A percentile compares a stretch with the other conserved stretches of the same genome.
These are phyloP conservation scores for Venturia aucupariae DNA, from an alignment of 2,329 filamentous ascomycete genomes.

Conservation along the genomic window DNA sequence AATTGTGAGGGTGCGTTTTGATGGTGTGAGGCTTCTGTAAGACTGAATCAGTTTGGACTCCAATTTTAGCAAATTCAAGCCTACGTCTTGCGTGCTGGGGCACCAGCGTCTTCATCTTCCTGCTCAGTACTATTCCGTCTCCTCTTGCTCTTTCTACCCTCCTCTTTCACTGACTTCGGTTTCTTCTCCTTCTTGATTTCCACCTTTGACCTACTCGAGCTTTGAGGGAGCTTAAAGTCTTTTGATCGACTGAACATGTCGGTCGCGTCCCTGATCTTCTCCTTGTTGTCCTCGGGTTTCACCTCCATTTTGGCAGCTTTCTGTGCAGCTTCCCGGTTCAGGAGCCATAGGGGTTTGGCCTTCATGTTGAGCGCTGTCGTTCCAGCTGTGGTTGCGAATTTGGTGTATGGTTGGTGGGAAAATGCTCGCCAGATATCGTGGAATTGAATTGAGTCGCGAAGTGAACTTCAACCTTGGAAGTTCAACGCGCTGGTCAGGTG, in stretches of 20 bases:
- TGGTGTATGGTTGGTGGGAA: not conserved
- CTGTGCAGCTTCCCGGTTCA: not conserved
- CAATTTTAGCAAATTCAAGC: not conserved
- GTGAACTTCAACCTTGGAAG: not conserved
- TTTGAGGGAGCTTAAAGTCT: slow-evolving; percentile 25
- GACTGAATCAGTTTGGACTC: not conserved
- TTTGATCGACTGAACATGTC: slow-evolving; percentile 36
- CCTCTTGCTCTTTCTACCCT: slow-evolving; percentile 20
- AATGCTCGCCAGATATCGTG: not conserved
- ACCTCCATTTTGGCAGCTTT: not conserved
- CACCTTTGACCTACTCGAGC: slow-evolving; percentile 29
- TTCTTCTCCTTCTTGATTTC: slow-evolving; percentile 23
- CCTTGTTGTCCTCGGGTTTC: slow-evolving; percentile 24
- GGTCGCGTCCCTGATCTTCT: slow-evolving; percentile 21
- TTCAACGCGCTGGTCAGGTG: not conserved
- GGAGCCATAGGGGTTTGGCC: slow-evolving; percentile 17
- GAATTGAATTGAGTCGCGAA: not conserved
- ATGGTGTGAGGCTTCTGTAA: not conserved
- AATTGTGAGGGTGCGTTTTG: not conserved
- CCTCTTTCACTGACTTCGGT: slow-evolving; percentile 20
- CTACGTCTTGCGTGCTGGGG: not conserved
- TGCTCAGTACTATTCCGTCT: slow-evolving; percentile 6
- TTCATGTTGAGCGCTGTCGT: not conserved
- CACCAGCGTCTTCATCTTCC: not conserved
- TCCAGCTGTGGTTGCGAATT: not conserved